phyloP scores from a whole-genome alignment of 2,329 filamentous ascomycete species.

The Penicillium sp. region DNA sequence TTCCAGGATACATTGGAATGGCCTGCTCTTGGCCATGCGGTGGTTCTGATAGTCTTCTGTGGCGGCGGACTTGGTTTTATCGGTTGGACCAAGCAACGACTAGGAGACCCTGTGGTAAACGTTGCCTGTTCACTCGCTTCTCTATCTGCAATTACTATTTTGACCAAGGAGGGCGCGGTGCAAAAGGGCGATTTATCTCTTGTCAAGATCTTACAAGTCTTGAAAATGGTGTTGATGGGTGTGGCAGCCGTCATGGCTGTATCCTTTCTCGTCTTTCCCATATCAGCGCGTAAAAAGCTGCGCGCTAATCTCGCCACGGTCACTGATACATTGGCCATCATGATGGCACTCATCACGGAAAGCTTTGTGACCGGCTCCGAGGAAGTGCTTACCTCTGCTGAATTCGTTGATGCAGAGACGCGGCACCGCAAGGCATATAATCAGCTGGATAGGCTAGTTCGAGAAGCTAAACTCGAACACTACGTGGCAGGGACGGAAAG shows the following conservation, averaged over 20 bases:
- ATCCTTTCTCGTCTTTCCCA: constrained; percentile 74
- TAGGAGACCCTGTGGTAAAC: constrained; percentile 77
- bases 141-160: constrained; percentile 81
- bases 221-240: constrained; percentile 81
- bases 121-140: constrained; percentile 83
- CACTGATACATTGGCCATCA: constrained; percentile 73
- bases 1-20: constrained; percentile 67
- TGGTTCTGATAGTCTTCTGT: constrained; percentile 80
- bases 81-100: constrained; percentile 79
- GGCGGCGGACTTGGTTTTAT: constrained; percentile 84
- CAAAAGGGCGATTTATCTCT: constrained; percentile 78
- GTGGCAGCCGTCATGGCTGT: constrained; percentile 69
- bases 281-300: constrained; percentile 72
- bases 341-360: constrained; percentile 76
- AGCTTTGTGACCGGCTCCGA: constrained; percentile 83
- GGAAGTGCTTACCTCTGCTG: constrained; percentile 66
- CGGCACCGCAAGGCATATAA: constrained; percentile 67
- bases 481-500: constrained; percentile 76
- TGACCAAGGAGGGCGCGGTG: constrained; percentile 88
- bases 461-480: constrained; percentile 86
- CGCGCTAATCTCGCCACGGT: constrained; percentile 71
- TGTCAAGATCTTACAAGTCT: constrained; percentile 75
- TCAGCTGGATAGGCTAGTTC: constrained; percentile 71
- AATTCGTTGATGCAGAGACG: constrained; percentile 62
- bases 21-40: constrained; percentile 69